Percentiles rank a stretch among this genome's conserved stretches.
These are phyloP conservation scores for Xylariomycetidae sp. DNA, from an alignment of 2,329 filamentous ascomycete genomes.

Conservation along the genomic window DNA sequence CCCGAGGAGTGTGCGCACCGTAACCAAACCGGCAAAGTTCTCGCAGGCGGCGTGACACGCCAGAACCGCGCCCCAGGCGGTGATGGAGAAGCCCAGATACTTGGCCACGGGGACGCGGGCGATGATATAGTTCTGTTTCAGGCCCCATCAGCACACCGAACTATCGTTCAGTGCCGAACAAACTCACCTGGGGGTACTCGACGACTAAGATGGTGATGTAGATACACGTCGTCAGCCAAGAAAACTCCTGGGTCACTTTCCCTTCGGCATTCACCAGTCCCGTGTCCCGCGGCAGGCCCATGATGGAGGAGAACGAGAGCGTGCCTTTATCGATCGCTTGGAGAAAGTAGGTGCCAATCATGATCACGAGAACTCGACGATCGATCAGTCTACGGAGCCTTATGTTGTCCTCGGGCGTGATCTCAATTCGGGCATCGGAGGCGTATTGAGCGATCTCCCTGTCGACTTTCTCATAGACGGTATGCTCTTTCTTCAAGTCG, in stretches of 20 bases:
- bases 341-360: conserved; percentile 71
- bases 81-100: conserved; percentile 59
- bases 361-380: conserved; percentile 61
- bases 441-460: conserved; percentile 68
- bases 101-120: conserved; percentile 63
- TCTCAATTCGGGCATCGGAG: conserved; percentile 47
- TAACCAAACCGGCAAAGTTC: conserved; percentile 55
- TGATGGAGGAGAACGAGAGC: conserved; percentile 59
- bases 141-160: not conserved
- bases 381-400: conserved; percentile 63
- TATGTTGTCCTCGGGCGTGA: conserved; percentile 55
- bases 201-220: conserved; percentile 68
- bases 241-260: conserved; percentile 46
- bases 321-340: conserved; percentile 67
- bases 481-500: conserved; percentile 44
- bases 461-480: conserved; percentile 53
- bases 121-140: conserved; percentile 42
- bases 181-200: conserved; percentile 59
- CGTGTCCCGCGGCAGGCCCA: conserved; percentile 52
- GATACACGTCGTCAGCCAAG: conserved; percentile 70
- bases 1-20: conserved; percentile 61
- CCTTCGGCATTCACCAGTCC: conserved; percentile 37
- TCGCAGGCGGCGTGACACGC: conserved; percentile 57
- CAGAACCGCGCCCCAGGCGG: conserved; percentile 58
- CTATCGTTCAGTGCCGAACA: no score